phyloP scores from a whole-genome alignment of 352 stramenopile genomes.

The Thraustochytrium striatum region DNA sequence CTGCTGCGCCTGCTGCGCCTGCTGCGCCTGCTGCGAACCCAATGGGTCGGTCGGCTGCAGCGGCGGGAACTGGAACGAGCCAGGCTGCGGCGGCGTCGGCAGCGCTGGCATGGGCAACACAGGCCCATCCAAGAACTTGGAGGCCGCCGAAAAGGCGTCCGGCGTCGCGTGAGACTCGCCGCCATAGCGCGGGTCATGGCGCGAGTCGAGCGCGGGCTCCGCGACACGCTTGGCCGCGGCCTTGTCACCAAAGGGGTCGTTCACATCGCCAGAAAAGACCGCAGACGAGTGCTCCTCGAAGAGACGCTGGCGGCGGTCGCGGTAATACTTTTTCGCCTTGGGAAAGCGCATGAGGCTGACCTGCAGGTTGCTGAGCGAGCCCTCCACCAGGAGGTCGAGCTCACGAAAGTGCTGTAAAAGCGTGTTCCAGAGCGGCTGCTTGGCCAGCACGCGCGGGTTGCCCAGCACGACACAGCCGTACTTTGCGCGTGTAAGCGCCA shows the following conservation, averaged over 20 bases:
- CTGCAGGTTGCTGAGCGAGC: constrained; percentile 91
- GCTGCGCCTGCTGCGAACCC: not conserved
- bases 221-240: not conserved
- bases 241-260: constrained; percentile 20
- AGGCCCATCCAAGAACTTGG: not conserved
- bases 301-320: constrained; percentile 25
- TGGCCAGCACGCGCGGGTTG: constrained; percentile 93
- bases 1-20: no score
- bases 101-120: not conserved
- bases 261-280: constrained; percentile 26
- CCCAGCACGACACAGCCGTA: constrained; percentile 96
- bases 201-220: constrained; percentile 7
- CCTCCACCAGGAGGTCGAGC: constrained; percentile 88
- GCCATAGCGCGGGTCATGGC: constrained; percentile 33
- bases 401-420: constrained; percentile 96
- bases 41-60: not conserved
- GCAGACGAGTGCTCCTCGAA: constrained; percentile 22
- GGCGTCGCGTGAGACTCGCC: not conserved
- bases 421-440: constrained; percentile 92
- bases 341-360: constrained; percentile 95
- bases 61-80: not conserved
- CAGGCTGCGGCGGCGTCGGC: not conserved
- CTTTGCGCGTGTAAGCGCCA: constrained; percentile 95
- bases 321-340: constrained; percentile 47
- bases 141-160: not conserved